A percentile compares a stretch with the other conserved stretches of the same genome.
These are phyloP conservation scores for Mycothermus thermophilus DNA, from an alignment of 495 filamentous ascomycete species.

Conservation along the genomic window DNA sequence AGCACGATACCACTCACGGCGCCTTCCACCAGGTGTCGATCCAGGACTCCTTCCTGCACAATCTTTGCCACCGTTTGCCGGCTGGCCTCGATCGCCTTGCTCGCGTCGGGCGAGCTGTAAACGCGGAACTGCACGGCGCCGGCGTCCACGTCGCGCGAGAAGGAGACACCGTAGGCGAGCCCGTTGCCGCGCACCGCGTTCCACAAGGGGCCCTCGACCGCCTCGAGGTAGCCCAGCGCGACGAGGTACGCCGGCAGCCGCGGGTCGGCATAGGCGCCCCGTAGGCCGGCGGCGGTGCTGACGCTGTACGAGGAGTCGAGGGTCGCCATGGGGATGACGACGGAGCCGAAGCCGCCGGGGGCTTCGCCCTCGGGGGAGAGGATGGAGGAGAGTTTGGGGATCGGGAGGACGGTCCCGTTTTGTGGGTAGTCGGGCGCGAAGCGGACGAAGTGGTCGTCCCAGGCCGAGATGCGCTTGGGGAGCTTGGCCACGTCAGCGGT, in stretches of 20 bases:
- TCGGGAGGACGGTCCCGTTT: slow-evolving; percentile 29
- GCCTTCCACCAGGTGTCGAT: slow-evolving; percentile 73
- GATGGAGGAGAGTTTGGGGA: slow-evolving; percentile 36
- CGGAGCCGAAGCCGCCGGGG: slow-evolving; percentile 55
- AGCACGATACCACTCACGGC: slow-evolving; percentile 81
- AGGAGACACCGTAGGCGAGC: slow-evolving; percentile 74
- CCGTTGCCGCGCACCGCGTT: slow-evolving; percentile 80
- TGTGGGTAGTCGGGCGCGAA: slow-evolving; percentile 32
- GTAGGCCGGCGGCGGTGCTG: slow-evolving; percentile 57
- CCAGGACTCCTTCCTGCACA: slow-evolving; percentile 49
- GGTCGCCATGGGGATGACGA: slow-evolving; percentile 78
- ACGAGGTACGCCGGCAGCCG: slow-evolving; percentile 72
- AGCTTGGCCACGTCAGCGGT: slow-evolving; percentile 71
- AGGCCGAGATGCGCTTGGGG: slow-evolving; percentile 63
- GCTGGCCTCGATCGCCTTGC: slow-evolving; percentile 68
- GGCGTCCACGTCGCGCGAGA: slow-evolving; percentile 57
- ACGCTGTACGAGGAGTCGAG: slow-evolving; percentile 87
- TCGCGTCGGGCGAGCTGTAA: slow-evolving; percentile 79
- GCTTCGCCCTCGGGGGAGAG: slow-evolving; percentile 58
- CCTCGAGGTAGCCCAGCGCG: slow-evolving; percentile 78
- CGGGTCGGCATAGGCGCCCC: slow-evolving; percentile 61
- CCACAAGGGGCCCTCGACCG: slow-evolving; percentile 91
- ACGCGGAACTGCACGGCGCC: slow-evolving; percentile 71
- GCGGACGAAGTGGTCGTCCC: slow-evolving; percentile 46
- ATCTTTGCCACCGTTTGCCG: slow-evolving; percentile 49